Evolutionary conservation across 1,284 basidiomycete species (phyloP).

Genomic region (Agroathelia rolfsii): DNA sequence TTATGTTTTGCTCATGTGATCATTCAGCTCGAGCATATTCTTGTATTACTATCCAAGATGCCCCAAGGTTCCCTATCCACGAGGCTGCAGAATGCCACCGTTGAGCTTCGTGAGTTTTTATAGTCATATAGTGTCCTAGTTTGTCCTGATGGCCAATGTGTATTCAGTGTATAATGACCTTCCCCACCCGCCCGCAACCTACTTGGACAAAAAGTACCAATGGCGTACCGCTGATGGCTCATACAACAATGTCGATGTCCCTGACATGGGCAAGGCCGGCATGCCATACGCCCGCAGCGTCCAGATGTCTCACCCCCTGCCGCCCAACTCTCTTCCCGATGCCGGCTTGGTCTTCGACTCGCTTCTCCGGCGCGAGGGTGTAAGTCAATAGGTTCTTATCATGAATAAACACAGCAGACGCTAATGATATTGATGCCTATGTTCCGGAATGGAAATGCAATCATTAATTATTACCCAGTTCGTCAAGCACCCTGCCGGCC

Average conservation of each 20-base stretch:
- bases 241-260: conserved; percentile 61
- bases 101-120: conserved; percentile 42
- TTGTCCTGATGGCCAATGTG: conserved; percentile 7
- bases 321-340: conserved; percentile 62
- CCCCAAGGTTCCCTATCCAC: conserved; percentile 37
- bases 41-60: conserved; percentile 53
- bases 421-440: neutral
- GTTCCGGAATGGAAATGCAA: neutral
- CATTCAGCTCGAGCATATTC: conserved; percentile 54
- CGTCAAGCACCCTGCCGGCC: conserved; percentile 64
- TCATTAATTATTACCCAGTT: conserved; percentile 34
- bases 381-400: conserved; percentile 6
- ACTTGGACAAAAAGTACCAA: conserved; percentile 48
- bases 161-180: conserved; percentile 66
- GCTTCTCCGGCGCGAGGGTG: conserved; percentile 23
- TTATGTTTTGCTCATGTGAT: neutral
- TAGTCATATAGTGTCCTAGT: neutral
- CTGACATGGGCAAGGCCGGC: conserved; percentile 66
- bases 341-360: conserved; percentile 72
- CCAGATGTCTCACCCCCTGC: conserved; percentile 56
- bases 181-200: conserved; percentile 62
- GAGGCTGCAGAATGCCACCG: conserved; percentile 40
- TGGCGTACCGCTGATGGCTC: conserved; percentile 69
- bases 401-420: no score
- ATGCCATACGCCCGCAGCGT: conserved; percentile 73